Evolutionary conservation across 495 filamentous ascomycete genomes (phyloP), one percentile per base, ranked within the genome.

Genomic region (Amorphotheca resinae): DNA sequence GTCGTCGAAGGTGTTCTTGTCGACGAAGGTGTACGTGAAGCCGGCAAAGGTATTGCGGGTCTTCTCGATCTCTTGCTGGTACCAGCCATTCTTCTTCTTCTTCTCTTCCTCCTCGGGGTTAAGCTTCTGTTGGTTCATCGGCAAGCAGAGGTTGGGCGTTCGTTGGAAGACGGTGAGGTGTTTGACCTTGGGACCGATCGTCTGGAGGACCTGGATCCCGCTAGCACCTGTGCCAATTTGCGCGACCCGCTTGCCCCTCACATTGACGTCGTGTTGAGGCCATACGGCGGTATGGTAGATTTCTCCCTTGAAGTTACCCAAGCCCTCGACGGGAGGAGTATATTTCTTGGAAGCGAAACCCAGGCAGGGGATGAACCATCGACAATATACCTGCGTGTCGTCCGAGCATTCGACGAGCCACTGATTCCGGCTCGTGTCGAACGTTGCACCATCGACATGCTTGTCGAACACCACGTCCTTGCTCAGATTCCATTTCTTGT

Each of bases 191-290:
- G 57, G 59, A 5, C 57, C 68, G 9, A 47, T 51, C 50, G 60
- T 57, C 38, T 62, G 62, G 16, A 34, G 5, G 16, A 34, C 32
- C 23, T 75, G 74, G 17, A 78, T 56, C 12, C 72, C 74, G 1
- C 71, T 74, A 1, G 71, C 62, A 14, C 73, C 74, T 22, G 64
- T 72, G 18, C 74, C 74, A 41, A 78, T 68, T 20, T 76, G 66
- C n/a, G 67, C 71, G n/a, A 76, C 53, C 30, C 65, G 66, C 55
- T 75, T 76, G 16, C 65, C 58, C 17, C 59, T 56, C 64, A 73
- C 23, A 63, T 67, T 38, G 62, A 63, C 42, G 43, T 51, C 54
- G 61, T 52, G 42, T 63, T 68, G 37, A 8, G 74, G 74, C 74
- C 73, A 76, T 56, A 69, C 68, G 22, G 70, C 65, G 0, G 67